These are phyloP conservation scores for Poteriospumella lacustris DNA, from an alignment of 108 stramenopile genomes.

Conservation along the genomic window DNA sequence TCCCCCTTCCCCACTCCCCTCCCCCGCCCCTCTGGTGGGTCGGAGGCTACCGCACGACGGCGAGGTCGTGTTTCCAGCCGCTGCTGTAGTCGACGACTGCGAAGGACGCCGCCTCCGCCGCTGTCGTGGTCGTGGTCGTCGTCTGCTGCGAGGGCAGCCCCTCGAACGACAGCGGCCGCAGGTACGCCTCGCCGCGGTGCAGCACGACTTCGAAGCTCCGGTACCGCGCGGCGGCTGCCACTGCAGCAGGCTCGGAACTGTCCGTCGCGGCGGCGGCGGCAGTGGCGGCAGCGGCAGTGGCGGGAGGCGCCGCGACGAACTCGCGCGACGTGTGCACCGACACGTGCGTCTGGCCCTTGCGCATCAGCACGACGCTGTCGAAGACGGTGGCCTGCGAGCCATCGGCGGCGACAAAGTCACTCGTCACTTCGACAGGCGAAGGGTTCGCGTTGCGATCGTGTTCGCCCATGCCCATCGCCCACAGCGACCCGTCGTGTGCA, in stretches of 20 bases:
- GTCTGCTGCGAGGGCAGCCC: background rate
- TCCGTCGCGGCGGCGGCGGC: background rate
- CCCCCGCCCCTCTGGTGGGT: no score
- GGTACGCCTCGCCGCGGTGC: background rate
- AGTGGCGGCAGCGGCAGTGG: background rate
- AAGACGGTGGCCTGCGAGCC: background rate
- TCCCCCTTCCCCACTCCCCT: no score
- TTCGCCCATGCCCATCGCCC: background rate
- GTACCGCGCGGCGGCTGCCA: background rate
- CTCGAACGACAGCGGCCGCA: background rate
- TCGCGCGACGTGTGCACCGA: background rate
- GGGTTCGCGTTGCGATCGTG: background rate
- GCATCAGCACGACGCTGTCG: background rate
- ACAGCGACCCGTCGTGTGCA: background rate
- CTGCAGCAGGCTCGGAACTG: background rate
- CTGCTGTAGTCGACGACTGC: background rate
- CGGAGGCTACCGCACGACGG: no score
- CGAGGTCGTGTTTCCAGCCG: background rate
- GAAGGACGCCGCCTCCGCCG: background rate
- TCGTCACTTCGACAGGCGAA: background rate
- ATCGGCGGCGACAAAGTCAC: background rate
- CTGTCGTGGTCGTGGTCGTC: background rate
- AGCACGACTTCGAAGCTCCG: background rate
- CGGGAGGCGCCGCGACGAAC: background rate
- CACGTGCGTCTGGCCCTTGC: background rate